These are phyloP conservation scores for Fusarium sambucinum DNA, from an alignment of 2,329 filamentous ascomycete species.

Conservation along the genomic window DNA sequence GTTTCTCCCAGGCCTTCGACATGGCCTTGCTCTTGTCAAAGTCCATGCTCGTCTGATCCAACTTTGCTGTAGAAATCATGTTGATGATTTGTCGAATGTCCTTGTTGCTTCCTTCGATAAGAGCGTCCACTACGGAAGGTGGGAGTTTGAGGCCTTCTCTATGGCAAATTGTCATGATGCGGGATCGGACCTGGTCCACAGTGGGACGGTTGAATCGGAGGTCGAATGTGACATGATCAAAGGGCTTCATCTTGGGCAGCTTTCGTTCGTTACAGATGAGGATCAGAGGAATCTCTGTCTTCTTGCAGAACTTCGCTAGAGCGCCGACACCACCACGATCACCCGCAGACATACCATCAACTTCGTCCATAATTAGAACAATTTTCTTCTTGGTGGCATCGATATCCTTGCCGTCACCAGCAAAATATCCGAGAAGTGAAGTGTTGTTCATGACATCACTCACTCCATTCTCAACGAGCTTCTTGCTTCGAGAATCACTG, in stretches of 20 bases:
- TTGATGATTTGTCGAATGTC: constrained; percentile 99
- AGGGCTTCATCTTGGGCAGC: constrained; percentile 97
- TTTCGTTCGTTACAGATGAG: constrained; percentile 97
- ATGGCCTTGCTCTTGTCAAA: constrained; percentile 91
- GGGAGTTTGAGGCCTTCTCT: constrained; percentile 91
- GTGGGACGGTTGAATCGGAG: constrained; percentile 90
- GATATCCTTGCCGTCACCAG: constrained; percentile 83
- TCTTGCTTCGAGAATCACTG: constrained; percentile 95
- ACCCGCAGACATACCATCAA: constrained; percentile 98
- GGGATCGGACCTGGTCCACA: constrained; percentile 88
- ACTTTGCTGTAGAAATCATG: constrained; percentile 94
- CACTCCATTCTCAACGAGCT: constrained; percentile 89
- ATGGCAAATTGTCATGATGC: constrained; percentile 95
- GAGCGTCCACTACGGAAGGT: constrained; percentile 83
- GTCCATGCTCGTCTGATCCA: constrained; percentile 83
- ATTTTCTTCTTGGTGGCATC: constrained; percentile 90
- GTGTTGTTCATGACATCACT: constrained; percentile 93
- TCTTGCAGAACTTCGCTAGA: constrained; percentile 93
- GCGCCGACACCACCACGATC: constrained; percentile 96
- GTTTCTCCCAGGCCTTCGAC: constrained; percentile 99
- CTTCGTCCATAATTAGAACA: constrained; percentile 98
- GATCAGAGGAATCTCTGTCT: constrained; percentile 93
- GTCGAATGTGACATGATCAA: constrained; percentile 87
- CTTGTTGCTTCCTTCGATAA: constrained; percentile 95
- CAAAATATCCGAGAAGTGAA: constrained; percentile 91